Percentiles rank a stretch among this genome's conserved stretches.
phyloP scores from a whole-genome alignment of 345 rosid genomes.

The Turnera subulata region DNA sequence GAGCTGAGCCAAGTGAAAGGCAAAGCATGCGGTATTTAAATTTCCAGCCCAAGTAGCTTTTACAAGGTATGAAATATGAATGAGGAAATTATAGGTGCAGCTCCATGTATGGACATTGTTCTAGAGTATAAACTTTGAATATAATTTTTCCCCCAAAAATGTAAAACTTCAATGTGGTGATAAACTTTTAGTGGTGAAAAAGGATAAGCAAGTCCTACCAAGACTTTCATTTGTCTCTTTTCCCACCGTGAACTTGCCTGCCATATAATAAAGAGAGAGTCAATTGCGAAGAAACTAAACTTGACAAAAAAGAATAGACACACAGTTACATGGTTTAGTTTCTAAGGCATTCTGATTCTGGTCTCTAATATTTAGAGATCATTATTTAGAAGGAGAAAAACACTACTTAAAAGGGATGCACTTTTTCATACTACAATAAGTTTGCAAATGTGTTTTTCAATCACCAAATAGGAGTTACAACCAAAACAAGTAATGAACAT shows the following conservation, averaged over 20 bases:
- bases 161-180: too few relatives aligned
- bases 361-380: neutral
- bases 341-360: neutral
- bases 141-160: too few relatives aligned
- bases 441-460: neutral
- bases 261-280: slow-evolving; percentile 13
- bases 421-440: too few relatives aligned
- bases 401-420: neutral
- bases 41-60: too few relatives aligned
- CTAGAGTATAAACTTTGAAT: too few relatives aligned
- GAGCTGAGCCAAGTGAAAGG: too few relatives aligned
- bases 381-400: neutral
- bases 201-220: slow-evolving; percentile 48
- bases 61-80: too few relatives aligned
- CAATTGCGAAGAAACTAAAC: neutral
- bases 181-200: slow-evolving; percentile 4
- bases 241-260: slow-evolving; percentile 96
- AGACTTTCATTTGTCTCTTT: slow-evolving; percentile 83
- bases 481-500: neutral
- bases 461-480: neutral
- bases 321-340: neutral
- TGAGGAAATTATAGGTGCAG: too few relatives aligned
- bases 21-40: too few relatives aligned
- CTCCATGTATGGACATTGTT: too few relatives aligned
- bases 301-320: neutral